A percentile compares a stretch with the other conserved stretches of the same genome.
Conservation (phyloP, 2,329 filamentous ascomycete species). For the Xylaria sp. region DNA sequence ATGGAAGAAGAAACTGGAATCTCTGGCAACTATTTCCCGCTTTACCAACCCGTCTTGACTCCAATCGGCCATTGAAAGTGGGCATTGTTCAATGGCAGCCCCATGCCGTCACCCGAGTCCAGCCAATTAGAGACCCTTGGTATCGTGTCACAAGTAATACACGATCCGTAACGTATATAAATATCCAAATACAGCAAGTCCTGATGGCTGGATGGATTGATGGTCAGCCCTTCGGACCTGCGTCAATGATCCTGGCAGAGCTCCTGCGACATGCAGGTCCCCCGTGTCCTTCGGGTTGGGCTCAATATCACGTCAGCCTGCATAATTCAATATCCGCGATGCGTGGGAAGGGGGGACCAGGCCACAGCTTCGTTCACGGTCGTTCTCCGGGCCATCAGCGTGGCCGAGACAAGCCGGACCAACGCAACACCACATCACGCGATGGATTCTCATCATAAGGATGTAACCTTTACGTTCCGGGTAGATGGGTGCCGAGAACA, state of each 20-base stretch:
- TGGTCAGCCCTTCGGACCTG: slow-evolving; percentile 26
- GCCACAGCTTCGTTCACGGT: slow-evolving; percentile 10
- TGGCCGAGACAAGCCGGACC: slow-evolving; percentile 7
- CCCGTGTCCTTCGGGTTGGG: not conserved
- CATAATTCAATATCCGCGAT: slow-evolving; percentile 11
- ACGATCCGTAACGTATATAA: slow-evolving; percentile 5
- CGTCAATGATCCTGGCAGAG: slow-evolving; percentile 20
- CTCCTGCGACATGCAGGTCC: slow-evolving; percentile 27
- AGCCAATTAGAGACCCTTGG: slow-evolving; percentile 25
- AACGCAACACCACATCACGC: slow-evolving; percentile 14
- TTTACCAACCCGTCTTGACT: not conserved
- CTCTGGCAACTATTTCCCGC: slow-evolving; percentile 2
- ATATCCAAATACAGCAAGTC: slow-evolving; percentile 14
- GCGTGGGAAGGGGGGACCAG: not conserved
- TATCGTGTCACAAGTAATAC: slow-evolving; percentile 20
- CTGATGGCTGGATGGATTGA: not conserved
- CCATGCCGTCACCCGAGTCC: not conserved
- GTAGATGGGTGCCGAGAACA: slow-evolving; percentile 7
- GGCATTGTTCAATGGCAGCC: slow-evolving; percentile 19
- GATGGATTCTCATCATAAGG: not conserved
- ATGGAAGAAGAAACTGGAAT: slow-evolving; percentile 18
- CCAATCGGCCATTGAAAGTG: slow-evolving; percentile 27
- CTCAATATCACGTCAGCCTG: slow-evolving; percentile 24
- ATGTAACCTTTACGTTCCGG: slow-evolving; percentile 17
- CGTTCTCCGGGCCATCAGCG: slow-evolving; percentile 19